Percentiles rank a stretch among this genome's conserved stretches.
phyloP scores from a whole-genome alignment of 2,329 filamentous ascomycete genomes.

The Exophiala sideris region DNA sequence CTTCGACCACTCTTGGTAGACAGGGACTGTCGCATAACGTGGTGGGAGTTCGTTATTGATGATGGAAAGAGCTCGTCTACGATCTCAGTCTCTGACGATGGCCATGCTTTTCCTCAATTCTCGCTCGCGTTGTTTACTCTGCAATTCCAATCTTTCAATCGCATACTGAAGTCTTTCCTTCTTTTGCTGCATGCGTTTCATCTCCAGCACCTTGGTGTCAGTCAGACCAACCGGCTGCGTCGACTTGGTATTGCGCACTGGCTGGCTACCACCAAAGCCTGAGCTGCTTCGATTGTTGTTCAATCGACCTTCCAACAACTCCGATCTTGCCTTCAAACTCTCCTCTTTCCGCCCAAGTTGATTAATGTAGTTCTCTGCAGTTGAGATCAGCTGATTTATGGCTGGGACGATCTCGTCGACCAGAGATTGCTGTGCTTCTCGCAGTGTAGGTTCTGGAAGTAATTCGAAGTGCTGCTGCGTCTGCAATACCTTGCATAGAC shows the following conservation, averaged over 20 bases:
- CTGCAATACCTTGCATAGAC: slow-evolving; percentile 60
- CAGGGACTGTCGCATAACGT: too few relatives aligned
- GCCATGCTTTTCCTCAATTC: slow-evolving; percentile 72
- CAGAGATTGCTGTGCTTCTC: slow-evolving; percentile 76
- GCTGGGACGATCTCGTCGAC: slow-evolving; percentile 88
- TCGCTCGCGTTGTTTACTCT: slow-evolving; percentile 73
- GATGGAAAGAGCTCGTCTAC: too few relatives aligned
- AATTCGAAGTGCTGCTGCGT: slow-evolving; percentile 85
- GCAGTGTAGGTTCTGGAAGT: slow-evolving; percentile 78
- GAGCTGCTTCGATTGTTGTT: slow-evolving; percentile 39
- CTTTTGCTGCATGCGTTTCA: slow-evolving; percentile 70
- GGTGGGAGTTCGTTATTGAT: too few relatives aligned
- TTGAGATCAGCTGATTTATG: slow-evolving; percentile 71
- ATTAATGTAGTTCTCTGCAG: slow-evolving; percentile 79
- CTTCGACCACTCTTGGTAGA: too few relatives aligned
- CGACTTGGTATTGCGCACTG: slow-evolving; percentile 23
- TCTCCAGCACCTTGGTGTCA: slow-evolving; percentile 53
- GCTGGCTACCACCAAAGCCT: slow-evolving; percentile 11
- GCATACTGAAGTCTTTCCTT: slow-evolving; percentile 84
- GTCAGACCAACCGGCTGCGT: slow-evolving; percentile 21
- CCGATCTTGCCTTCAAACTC: slow-evolving; percentile 74
- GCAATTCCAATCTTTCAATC: slow-evolving; percentile 78
- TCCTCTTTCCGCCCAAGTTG: slow-evolving; percentile 80
- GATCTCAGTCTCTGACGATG: slow-evolving; percentile 33
- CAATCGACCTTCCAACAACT: slow-evolving; percentile 74